phyloP scores from a whole-genome alignment of 2,329 filamentous ascomycete species.

The Rhynchosporium secalis region DNA sequence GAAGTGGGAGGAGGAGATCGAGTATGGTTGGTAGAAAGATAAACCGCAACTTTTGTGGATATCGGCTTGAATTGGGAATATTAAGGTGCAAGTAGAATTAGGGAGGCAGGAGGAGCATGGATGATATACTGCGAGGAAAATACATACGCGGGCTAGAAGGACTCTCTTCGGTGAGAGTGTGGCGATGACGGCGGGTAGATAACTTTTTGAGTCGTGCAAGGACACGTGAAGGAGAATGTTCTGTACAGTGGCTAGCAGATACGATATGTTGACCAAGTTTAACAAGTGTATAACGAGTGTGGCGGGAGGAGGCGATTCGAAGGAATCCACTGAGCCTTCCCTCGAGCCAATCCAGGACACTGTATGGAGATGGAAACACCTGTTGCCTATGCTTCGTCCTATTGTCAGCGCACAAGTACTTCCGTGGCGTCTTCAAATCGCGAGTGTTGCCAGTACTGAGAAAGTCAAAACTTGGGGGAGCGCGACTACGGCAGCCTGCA shows the following conservation, averaged over 20 bases:
- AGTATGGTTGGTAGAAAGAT: too few relatives aligned
- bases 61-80: neutral
- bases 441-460: neutral
- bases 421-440: neutral
- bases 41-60: neutral
- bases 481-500: slow-evolving; percentile 4
- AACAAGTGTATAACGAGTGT: too few relatives aligned
- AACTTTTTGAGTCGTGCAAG: slow-evolving; percentile 1
- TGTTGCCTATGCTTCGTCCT: neutral
- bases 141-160: neutral
- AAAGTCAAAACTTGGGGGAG: neutral
- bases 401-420: neutral
- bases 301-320: too few relatives aligned
- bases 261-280: too few relatives aligned
- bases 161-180: neutral
- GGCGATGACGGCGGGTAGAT: neutral
- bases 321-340: neutral
- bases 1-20: too few relatives aligned
- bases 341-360: too few relatives aligned
- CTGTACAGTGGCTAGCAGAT: neutral
- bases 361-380: too few relatives aligned
- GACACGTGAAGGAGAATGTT: slow-evolving; percentile 6
- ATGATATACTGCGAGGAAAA: neutral
- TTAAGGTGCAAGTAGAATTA: neutral
- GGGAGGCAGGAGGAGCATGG: neutral